Evolutionary conservation across 257 asterid species (phyloP).

Genomic region (Penstemon davidsonii): DNA sequence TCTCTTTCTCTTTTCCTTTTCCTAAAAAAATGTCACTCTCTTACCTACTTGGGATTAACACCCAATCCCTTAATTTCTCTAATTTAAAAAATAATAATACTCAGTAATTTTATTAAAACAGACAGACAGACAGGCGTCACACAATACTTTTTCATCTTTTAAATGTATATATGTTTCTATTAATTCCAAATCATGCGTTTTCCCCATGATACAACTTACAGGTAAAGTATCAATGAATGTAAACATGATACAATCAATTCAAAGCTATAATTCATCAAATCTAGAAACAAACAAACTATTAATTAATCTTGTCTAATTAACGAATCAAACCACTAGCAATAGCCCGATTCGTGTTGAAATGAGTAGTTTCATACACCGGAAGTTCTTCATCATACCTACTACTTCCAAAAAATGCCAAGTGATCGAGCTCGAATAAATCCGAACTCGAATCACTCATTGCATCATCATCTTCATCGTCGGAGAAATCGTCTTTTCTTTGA

Average conservation of each 20-base stretch:
- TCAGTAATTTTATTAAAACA: no score
- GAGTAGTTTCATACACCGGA: conserved; percentile 84
- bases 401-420: conserved; percentile 45
- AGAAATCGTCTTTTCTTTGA: conserved; percentile 24
- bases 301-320: conserved; percentile 17
- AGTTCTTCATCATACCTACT: conserved; percentile 67
- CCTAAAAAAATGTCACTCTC: conserved; percentile 44
- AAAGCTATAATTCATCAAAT: conserved; percentile 19
- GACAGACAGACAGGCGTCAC: no score
- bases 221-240: conserved; percentile 17
- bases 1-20: conserved; percentile 1
- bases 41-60: conserved; percentile 50
- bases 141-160: no score
- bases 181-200: conserved; percentile 35
- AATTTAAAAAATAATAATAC: no score
- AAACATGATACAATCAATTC: conserved; percentile 26
- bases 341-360: conserved; percentile 47
- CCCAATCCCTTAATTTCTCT: neutral
- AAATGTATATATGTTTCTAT: conserved; percentile 45
- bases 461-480: conserved; percentile 43
- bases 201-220: conserved; percentile 27
- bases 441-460: conserved; percentile 75
- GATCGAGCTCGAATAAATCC: conserved; percentile 86
- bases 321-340: conserved; percentile 58
- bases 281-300: conserved; percentile 9